Conservation (phyloP, 352 stramenopile genomes). For the Phytophthora capsici region DNA sequence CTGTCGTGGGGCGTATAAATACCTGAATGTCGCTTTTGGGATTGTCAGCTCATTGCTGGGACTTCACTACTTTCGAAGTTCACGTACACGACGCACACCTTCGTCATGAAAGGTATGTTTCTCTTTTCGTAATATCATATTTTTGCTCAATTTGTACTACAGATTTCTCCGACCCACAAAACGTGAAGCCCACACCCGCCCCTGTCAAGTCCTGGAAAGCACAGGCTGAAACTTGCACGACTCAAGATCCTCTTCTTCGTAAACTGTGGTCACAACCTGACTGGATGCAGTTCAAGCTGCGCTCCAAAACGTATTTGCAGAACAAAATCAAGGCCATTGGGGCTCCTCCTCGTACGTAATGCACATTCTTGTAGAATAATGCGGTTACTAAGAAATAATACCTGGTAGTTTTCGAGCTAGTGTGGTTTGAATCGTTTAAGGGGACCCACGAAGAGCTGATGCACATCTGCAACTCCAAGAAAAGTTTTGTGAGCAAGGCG, state of each 20-base stretch:
- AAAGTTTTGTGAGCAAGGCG: constrained; percentile 74
- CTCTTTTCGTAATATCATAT: not conserved
- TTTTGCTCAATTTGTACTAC: not conserved
- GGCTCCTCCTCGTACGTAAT: constrained; percentile 62
- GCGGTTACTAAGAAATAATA: not conserved
- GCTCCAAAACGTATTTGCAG: constrained; percentile 72
- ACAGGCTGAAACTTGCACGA: constrained; percentile 46
- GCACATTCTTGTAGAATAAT: too few species aligned
- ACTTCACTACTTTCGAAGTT: too few species aligned
- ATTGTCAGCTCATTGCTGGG: too few species aligned
- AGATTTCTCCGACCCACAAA: constrained; percentile 21
- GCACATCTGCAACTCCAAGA: constrained; percentile 62
- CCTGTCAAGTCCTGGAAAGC: constrained; percentile 56
- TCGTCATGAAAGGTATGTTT: constrained; percentile 25
- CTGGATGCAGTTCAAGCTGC: constrained; percentile 70
- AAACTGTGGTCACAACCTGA: constrained; percentile 79
- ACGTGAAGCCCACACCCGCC: constrained; percentile 23
- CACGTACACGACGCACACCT: too few species aligned
- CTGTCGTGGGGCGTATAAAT: too few species aligned
- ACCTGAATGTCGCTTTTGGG: too few species aligned
- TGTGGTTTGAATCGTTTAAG: constrained; percentile 85
- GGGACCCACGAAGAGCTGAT: constrained; percentile 70
- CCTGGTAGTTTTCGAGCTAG: constrained; percentile 72
- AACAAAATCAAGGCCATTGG: constrained; percentile 65
- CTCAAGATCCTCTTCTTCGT: constrained; percentile 50